A percentile compares a stretch with the other conserved stretches of the same genome.
These are phyloP conservation scores for Anthracocystis walkeri DNA, from an alignment of 1,284 basidiomycete genomes.

Conservation along the genomic window DNA sequence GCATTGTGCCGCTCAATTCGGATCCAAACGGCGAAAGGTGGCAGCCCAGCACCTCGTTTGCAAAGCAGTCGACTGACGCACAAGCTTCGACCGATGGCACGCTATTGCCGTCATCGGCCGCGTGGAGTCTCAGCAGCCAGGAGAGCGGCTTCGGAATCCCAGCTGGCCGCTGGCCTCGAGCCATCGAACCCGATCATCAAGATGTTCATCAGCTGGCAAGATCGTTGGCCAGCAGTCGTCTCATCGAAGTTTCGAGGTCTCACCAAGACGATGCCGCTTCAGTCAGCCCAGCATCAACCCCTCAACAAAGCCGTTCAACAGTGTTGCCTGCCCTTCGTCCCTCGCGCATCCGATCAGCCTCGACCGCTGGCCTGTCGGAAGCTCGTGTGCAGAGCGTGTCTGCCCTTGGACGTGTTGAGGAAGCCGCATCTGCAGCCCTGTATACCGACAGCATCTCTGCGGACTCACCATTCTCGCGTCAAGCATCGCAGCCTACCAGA, in stretches of 20 bases:
- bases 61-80: background rate
- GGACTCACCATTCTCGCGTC: slow-evolving; percentile 14
- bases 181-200: background rate
- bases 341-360: slow-evolving; percentile 32
- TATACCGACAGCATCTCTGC: slow-evolving; percentile 1
- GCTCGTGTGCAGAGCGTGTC: slow-evolving; percentile 42
- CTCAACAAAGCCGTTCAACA: slow-evolving; percentile 1
- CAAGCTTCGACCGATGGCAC: background rate
- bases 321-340: slow-evolving; percentile 1
- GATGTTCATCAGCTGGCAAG: slow-evolving; percentile 9
- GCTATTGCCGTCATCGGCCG: background rate
- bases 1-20: slow-evolving; percentile 44
- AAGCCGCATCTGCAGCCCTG: background rate
- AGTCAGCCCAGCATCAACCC: background rate
- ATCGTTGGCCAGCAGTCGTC: slow-evolving; percentile 7
- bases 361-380: slow-evolving; percentile 31
- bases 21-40: slow-evolving; percentile 59
- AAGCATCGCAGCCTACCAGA: background rate
- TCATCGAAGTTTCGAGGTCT: slow-evolving; percentile 2
- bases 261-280: background rate
- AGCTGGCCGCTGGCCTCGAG: background rate
- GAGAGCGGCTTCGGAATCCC: slow-evolving; percentile 13
- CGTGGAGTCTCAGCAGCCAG: slow-evolving; percentile 27
- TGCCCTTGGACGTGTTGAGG: slow-evolving; percentile 29
- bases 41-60: slow-evolving; percentile 21